Conservation (phyloP, 1,284 basidiomycete species). For the Acaromyces ingoldii region DNA sequence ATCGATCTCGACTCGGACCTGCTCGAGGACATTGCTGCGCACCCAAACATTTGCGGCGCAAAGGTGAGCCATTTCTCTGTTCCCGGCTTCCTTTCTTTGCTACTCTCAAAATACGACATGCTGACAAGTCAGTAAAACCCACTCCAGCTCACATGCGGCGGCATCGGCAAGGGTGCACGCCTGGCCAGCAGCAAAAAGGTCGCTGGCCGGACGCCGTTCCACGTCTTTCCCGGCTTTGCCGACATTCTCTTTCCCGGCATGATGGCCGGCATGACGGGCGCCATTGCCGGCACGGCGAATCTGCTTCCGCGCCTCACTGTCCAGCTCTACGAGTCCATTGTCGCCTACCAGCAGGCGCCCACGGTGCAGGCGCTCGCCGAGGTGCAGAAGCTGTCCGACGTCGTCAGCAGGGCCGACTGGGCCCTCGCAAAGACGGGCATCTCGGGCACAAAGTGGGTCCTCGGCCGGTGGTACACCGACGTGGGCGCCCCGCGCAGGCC, state of each 20-base stretch:
- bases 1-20: conserved; percentile 81
- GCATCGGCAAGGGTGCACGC: conserved; percentile 81
- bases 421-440: conserved; percentile 74
- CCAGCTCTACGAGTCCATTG: conserved; percentile 63
- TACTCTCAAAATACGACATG: too few relatives aligned
- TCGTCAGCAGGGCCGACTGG: conserved; percentile 72
- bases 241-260: conserved; percentile 28
- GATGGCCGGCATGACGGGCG: conserved; percentile 23
- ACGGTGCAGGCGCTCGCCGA: conserved; percentile 56
- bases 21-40: conserved; percentile 70
- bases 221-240: conserved; percentile 20
- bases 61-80: conserved; percentile 50
- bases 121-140: not conserved
- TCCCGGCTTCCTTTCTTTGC: too few relatives aligned
- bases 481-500: conserved; percentile 71
- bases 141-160: conserved; percentile 68
- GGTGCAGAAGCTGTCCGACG: conserved; percentile 70
- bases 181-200: conserved; percentile 61
- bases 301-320: conserved; percentile 59
- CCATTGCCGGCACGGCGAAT: conserved; percentile 30
- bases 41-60: conserved; percentile 81
- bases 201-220: conserved; percentile 15
- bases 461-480: conserved; percentile 67
- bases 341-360: conserved; percentile 38
- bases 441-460: conserved; percentile 72